Conservation (phyloP, 139 green algal genomes). For the Haematococcus lacustris region DNA sequence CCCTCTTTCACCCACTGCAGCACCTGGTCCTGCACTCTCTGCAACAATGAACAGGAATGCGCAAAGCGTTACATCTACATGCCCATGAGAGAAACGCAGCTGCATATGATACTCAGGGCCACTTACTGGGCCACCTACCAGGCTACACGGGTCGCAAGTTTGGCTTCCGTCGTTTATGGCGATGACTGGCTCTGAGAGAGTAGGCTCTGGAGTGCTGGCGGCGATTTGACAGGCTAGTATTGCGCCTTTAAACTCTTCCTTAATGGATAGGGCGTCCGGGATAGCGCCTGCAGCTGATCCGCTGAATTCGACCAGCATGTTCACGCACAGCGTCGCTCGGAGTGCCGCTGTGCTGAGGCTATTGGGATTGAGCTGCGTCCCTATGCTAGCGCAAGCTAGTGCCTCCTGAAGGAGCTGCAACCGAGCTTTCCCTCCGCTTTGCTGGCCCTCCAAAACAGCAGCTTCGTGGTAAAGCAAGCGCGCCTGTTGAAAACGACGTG, state of each 20-base stretch:
- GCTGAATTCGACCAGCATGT: constrained; percentile 46
- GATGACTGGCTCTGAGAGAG: constrained; percentile 48
- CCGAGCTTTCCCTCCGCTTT: constrained; percentile 12
- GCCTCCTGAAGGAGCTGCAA: constrained; percentile 44
- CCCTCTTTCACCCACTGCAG: constrained; percentile 31
- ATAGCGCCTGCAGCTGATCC: background rate
- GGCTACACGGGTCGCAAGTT: constrained; percentile 43
- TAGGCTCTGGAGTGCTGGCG: constrained; percentile 23
- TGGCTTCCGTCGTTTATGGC: constrained; percentile 33
- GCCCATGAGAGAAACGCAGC: background rate
- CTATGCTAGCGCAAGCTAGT: constrained; percentile 19
- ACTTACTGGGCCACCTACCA: constrained; percentile 20
- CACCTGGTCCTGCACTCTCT: constrained; percentile 46
- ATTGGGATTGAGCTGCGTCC: constrained; percentile 35
- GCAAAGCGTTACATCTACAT: background rate
- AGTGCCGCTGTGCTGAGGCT: constrained; percentile 44
- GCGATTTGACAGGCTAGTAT: constrained; percentile 35
- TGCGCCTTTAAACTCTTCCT: constrained; percentile 33
- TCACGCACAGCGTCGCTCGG: constrained; percentile 46
- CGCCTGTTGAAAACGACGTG: constrained; percentile 24
- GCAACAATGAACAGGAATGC: constrained; percentile 5
- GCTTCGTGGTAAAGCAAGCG: constrained; percentile 58
- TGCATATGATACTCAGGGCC: background rate
- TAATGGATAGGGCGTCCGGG: too few relatives aligned
- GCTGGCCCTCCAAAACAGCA: constrained; percentile 26